Base-by-base conservation (phyloP, 805 yeast species). In the Blastobotrys americana region DNA sequence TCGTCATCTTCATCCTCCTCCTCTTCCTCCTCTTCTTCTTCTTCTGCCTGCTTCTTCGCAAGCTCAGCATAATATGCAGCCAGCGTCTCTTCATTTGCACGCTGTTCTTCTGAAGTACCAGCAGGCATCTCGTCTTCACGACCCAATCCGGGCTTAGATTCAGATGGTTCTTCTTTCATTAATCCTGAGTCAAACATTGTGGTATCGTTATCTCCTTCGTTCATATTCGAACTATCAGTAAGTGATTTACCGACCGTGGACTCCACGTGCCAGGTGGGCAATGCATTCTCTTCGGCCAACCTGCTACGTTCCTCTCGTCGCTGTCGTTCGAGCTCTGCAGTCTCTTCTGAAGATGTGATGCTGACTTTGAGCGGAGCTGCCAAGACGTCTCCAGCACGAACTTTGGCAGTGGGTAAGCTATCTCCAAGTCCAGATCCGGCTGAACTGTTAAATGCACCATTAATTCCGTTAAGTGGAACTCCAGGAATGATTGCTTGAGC, bases 181-280 rank as follows among this genome's bases (percentile, higher is more conserved):
- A 50, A 47, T 10, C 40, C 49, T 17, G 45, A 33, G 18, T 51
- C 58, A 34, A 56, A 54, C 36, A 48, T 49, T 9, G 56, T 61
- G 3, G 31, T 8, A 18, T 20, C 33, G 4, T 49, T 51, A 4
- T 49, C 49, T 15, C 48, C 54, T 22, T 25, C 18, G 16, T 33
- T 6, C n/a, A n/a, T n/a, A 16, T 41, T 33, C 5, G 19, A 10
- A 16, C 34, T 34, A 6, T 46, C 48, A 21, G 22, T 62, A 3
- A 73, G 71, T 10, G 73, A 64, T 53, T 80, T 72, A 38, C 95
- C 96, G 53, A 90, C 90, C 0, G 99, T 89, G 59, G 90, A 79
- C 54, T 82, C 82, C 52, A 83, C 78, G 61, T 93, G 96, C 99
- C 99, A 93, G 22, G 93, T 82, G 5, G 99, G 99, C 53, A 93